phyloP scores from a whole-genome alignment of 73 alveolate genomes.

The Blepharisma japonicum region DNA sequence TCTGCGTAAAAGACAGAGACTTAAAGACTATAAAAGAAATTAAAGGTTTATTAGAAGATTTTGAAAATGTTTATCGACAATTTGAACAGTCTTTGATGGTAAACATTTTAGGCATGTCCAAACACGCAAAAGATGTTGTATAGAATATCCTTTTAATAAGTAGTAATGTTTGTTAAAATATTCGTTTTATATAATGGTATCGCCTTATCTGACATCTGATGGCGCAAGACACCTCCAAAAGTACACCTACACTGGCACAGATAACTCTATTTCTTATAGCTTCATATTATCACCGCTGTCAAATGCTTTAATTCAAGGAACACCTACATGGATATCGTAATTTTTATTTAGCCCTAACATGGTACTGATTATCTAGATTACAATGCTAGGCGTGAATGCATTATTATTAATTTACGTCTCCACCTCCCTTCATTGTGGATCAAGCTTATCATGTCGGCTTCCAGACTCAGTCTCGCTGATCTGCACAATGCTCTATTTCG shows the following conservation, averaged over 20 bases:
- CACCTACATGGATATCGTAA: background rate
- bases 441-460: background rate
- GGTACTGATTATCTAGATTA: background rate
- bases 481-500: slow-evolving; percentile 29
- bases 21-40: too few relatives aligned
- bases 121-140: background rate
- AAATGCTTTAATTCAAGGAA: background rate
- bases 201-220: background rate
- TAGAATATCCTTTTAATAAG: too few relatives aligned
- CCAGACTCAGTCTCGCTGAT: background rate
- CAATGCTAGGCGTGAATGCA: background rate
- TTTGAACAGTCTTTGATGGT: too few relatives aligned
- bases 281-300: background rate
- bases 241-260: background rate
- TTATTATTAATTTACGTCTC: background rate
- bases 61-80: too few relatives aligned
- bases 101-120: too few relatives aligned
- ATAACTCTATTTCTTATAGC: background rate
- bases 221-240: background rate
- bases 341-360: background rate
- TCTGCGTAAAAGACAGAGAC: too few relatives aligned
- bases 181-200: background rate
- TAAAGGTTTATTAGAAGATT: too few relatives aligned
- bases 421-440: background rate
- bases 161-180: too few relatives aligned